These are phyloP conservation scores for Fusarium brevicatenulatum DNA, from an alignment of 2,329 filamentous ascomycete genomes.

Conservation along the genomic window DNA sequence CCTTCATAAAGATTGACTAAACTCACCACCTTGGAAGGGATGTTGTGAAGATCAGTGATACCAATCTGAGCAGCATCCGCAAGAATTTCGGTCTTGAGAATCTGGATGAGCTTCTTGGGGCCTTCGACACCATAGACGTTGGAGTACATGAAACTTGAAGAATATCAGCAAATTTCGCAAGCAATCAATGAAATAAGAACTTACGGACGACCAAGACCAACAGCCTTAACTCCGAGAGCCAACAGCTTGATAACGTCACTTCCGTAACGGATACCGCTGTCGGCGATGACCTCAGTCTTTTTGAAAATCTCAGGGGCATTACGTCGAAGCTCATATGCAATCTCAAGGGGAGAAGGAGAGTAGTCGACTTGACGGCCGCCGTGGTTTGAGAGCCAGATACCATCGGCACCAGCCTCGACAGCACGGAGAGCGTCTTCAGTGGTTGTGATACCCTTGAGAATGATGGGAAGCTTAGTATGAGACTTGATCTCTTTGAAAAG, in stretches of 20 bases:
- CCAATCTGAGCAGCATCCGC: slow-evolving; percentile 50
- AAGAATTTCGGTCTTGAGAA: slow-evolving; percentile 60
- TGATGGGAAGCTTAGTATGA: slow-evolving; percentile 49
- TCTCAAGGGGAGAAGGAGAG: slow-evolving; percentile 42
- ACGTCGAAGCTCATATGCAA: slow-evolving; percentile 47
- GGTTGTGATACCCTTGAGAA: slow-evolving; percentile 53
- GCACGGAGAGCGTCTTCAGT: slow-evolving; percentile 51
- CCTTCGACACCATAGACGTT: slow-evolving; percentile 61
- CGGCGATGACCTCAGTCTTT: slow-evolving; percentile 50
- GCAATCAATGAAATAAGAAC: neutral
- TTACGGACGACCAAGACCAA: slow-evolving; percentile 55
- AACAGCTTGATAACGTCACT: slow-evolving; percentile 54
- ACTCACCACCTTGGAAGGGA: slow-evolving; percentile 38
- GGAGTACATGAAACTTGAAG: slow-evolving; percentile 56
- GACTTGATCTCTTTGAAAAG: slow-evolving; percentile 46
- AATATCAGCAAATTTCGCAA: neutral
- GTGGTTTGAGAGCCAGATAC: slow-evolving; percentile 55
- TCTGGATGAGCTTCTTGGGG: slow-evolving; percentile 57
- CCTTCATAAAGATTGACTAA: accelerated
- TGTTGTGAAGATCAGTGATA: slow-evolving; percentile 42
- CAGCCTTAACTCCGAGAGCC: slow-evolving; percentile 52
- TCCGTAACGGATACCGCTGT: slow-evolving; percentile 53
- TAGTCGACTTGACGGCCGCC: slow-evolving; percentile 55
- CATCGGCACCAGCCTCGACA: slow-evolving; percentile 48
- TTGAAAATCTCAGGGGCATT: slow-evolving; percentile 52